phyloP scores from a whole-genome alignment of 176 grass and related monocot genomes.

The Oropetium thomaeum region DNA sequence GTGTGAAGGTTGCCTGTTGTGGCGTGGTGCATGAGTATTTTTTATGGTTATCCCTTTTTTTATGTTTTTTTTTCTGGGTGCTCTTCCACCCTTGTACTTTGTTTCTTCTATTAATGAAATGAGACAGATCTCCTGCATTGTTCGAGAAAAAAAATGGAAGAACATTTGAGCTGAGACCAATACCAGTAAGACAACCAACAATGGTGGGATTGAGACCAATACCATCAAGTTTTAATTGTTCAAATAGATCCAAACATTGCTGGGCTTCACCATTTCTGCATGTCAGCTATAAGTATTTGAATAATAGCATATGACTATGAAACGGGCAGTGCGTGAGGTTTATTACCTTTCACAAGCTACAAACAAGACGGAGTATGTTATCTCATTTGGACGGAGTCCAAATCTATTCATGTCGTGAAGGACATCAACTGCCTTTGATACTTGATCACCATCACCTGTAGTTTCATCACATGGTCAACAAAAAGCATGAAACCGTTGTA shows the following conservation, averaged over 20 bases:
- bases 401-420: constrained; percentile 70
- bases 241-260: constrained; percentile 68
- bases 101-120: too few relatives aligned
- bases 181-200: constrained; percentile 81
- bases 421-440: constrained; percentile 64
- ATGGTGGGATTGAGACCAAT: constrained; percentile 66
- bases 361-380: constrained; percentile 91
- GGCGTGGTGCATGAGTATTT: too few relatives aligned
- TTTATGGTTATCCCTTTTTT: too few relatives aligned
- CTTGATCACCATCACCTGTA: constrained; percentile 85
- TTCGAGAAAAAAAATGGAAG: too few relatives aligned
- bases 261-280: constrained; percentile 85
- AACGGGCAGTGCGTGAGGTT: constrained; percentile 17
- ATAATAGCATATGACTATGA: constrained; percentile 28
- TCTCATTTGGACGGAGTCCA: constrained; percentile 74
- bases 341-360: constrained; percentile 92
- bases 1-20: too few relatives aligned
- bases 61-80: too few relatives aligned
- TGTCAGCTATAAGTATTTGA: constrained; percentile 35
- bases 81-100: too few relatives aligned
- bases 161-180: too few relatives aligned
- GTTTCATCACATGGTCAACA: constrained; percentile 27
- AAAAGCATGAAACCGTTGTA: constrained; percentile 4
- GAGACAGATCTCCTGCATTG: too few relatives aligned
- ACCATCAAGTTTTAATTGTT: constrained; percentile 61